Percentiles rank a stretch among this genome's conserved stretches.
Conservation (phyloP, 2,329 filamentous ascomycete genomes). For the Camillea tinctor region DNA sequence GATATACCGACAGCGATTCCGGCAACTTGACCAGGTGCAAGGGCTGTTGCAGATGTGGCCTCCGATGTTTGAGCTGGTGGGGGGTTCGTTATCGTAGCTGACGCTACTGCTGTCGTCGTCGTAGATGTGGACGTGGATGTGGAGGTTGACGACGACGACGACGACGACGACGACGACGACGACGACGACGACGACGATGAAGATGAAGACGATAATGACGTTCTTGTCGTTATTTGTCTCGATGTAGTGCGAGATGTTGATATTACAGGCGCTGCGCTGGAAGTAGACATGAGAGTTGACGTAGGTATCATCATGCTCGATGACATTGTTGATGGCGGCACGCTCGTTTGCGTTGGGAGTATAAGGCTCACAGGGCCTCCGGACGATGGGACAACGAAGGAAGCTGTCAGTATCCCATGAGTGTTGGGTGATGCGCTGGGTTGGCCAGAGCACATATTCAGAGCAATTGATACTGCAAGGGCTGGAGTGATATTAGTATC, state of each 20-base stretch:
- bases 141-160: no score
- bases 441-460: constrained; percentile 56
- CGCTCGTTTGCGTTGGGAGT: constrained; percentile 7
- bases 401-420: constrained; percentile 57
- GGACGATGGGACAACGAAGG: constrained; percentile 41
- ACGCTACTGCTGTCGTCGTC: not conserved
- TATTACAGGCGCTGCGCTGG: not conserved
- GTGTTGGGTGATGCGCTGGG: constrained; percentile 54
- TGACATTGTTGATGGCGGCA: constrained; percentile 1
- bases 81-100: constrained; percentile 6
- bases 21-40: constrained; percentile 48
- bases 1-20: constrained; percentile 58
- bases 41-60: constrained; percentile 13
- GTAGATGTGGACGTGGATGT: constrained; percentile 9
- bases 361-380: constrained; percentile 13
- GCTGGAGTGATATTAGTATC: constrained; percentile 20
- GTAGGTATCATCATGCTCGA: constrained; percentile 10
- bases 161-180: no score
- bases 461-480: constrained; percentile 37
- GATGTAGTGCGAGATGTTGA: constrained; percentile 9
- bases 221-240: constrained; percentile 7
- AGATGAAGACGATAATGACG: constrained; percentile 7
- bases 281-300: constrained; percentile 11
- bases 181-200: no score
- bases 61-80: constrained; percentile 7